Evolutionary conservation across 805 yeast species (phyloP).

Genomic region (Saccharomycopsis lassenensis): DNA sequence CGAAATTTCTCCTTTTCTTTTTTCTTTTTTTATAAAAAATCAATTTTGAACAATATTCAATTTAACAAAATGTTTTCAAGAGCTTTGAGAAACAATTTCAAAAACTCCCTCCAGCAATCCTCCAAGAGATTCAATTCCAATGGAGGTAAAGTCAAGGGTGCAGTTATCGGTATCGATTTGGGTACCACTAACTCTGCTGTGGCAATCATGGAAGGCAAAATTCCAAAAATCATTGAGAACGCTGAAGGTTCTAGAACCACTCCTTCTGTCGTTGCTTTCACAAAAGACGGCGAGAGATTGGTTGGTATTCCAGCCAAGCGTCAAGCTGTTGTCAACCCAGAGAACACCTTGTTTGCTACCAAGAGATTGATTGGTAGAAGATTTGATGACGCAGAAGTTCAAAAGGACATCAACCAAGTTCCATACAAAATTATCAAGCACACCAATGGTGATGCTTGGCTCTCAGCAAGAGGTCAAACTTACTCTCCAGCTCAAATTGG

Average conservation of each 20-base stretch:
- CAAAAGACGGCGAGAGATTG: slow-evolving; percentile 80
- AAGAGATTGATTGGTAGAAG: slow-evolving; percentile 92
- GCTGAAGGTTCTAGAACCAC: slow-evolving; percentile 72
- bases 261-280: slow-evolving; percentile 92
- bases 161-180: slow-evolving; percentile 76
- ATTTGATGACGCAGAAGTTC: slow-evolving; percentile 81
- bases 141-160: slow-evolving; percentile 19
- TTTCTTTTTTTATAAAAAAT: no score
- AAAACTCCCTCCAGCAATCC: slow-evolving; percentile 9
- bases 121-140: slow-evolving; percentile 18
- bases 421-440: slow-evolving; percentile 89
- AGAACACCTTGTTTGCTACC: slow-evolving; percentile 88
- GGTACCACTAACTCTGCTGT: slow-evolving; percentile 90
- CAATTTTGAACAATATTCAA: no score
- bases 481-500: slow-evolving; percentile 96
- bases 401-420: slow-evolving; percentile 75
- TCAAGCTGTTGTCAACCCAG: slow-evolving; percentile 91
- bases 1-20: no score
- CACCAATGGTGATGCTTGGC: slow-evolving; percentile 93
- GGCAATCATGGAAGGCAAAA: slow-evolving; percentile 70
- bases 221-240: slow-evolving; percentile 72
- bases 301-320: slow-evolving; percentile 95
- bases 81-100: slow-evolving; percentile 13
- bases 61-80: slow-evolving; percentile 17
- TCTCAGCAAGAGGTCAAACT: slow-evolving; percentile 74